Base-by-base conservation (phyloP, 768 basidiomycete species). In the Rhodotorula diobovata region DNA sequence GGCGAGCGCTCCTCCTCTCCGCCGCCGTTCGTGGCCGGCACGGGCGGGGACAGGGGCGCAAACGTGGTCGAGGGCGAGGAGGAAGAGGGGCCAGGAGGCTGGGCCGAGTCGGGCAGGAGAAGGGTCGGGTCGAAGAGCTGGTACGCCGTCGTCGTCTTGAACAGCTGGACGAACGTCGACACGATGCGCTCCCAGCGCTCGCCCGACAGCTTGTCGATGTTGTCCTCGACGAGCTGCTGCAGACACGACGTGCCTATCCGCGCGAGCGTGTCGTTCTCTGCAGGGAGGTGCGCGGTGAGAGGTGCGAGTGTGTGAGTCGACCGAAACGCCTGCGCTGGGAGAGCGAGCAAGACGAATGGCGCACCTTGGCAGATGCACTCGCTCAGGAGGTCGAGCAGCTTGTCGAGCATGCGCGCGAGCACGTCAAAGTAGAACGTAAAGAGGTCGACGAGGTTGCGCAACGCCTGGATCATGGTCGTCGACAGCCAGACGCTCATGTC, bases 401-500 rank as follows among this genome's bases (percentile, higher is more conserved):
- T 91, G 77, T 98, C 96, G 50, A 98, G 83, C 80, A 90, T 90
- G 48, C 90, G 86, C 75, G 93, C 91, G 77, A 99, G 80, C 25
- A 88, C 91, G 63, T 91, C 89, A 79, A 97, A 98, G 83, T 93
- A 93, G 82, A 88, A 91, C 3, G 96, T 94, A 79, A 94, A 99
- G 32, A 99, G 85, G 78, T 95, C 92, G 68, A 99, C 90, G 71
- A 98, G 84, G 80, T 97, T 90, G 56, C 96, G 87, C 57, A 99
- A 85, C 1, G 96, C 96, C 79, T 97, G 93, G 61, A 98, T 96
- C 90, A 99, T 93, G 5, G 96, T 99, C 23, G 96, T 96, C 35
- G 93, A 97, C 57, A 99, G 81, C 96, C 96, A 99, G 37, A 99
- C 93, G 77, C 93, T 96, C 93, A 98, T 95, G 76, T 98, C 96